Percentiles rank a stretch among this genome's conserved stretches.
phyloP scores from a whole-genome alignment of 148 eudicot genomes.

The Chenopodium quinoa region DNA sequence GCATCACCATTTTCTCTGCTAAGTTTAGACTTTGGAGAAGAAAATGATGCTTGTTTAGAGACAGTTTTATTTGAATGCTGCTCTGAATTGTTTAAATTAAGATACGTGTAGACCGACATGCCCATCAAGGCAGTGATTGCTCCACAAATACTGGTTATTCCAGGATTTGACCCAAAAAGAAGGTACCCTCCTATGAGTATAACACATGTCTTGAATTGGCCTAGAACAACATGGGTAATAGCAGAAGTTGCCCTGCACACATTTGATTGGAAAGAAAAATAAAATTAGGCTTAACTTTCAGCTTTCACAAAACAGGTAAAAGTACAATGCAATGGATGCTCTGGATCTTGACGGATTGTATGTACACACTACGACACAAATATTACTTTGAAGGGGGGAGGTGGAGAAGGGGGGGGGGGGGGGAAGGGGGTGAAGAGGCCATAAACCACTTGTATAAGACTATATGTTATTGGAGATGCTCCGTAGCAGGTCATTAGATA shows the following conservation, averaged over 20 bases:
- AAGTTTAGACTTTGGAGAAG: constrained; percentile 64
- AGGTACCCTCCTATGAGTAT: constrained; percentile 86
- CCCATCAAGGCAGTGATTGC: constrained; percentile 75
- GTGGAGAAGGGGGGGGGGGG: not conserved
- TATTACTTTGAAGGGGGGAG: not conserved
- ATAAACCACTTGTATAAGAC: not conserved
- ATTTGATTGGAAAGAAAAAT: not conserved
- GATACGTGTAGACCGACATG: constrained; percentile 80
- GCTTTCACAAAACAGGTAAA: too few relatives aligned
- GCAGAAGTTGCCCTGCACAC: constrained; percentile 85
- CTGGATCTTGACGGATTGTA: not conserved
- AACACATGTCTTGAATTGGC: constrained; percentile 95
- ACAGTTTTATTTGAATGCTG: constrained; percentile 52
- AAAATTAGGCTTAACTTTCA: not conserved
- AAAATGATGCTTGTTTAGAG: constrained; percentile 41
- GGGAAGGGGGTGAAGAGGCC: not conserved
- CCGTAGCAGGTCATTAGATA: not conserved
- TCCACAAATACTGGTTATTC: constrained; percentile 69
- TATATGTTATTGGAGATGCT: not conserved
- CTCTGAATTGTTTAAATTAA: constrained; percentile 47
- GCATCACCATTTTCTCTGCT: constrained; percentile 60
- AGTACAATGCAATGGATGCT: not conserved
- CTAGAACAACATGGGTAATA: constrained; percentile 84
- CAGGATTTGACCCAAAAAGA: constrained; percentile 85
- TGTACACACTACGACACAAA: not conserved